A percentile compares a stretch with the other conserved stretches of the same genome.
Conservation (phyloP, 2,329 filamentous ascomycete species). For the Ilyonectria mors-panacis region DNA sequence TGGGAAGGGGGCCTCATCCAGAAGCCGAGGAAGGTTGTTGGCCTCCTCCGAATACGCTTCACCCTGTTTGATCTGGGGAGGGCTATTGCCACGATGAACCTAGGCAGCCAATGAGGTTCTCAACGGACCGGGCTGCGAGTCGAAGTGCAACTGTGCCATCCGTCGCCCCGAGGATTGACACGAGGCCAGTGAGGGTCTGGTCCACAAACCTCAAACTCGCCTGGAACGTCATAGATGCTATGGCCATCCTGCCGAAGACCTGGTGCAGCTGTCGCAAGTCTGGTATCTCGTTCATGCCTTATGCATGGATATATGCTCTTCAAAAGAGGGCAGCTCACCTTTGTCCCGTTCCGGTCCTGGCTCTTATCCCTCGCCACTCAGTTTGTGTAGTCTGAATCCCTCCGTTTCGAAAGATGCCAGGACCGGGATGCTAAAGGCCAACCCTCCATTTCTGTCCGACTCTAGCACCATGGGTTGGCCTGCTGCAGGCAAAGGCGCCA, state of each 20-base stretch:
- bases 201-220: slow-evolving; percentile 25
- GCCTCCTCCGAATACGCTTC: neutral
- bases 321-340: neutral
- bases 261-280: neutral
- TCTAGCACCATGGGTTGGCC: neutral
- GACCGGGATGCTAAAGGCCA: neutral
- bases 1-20: neutral
- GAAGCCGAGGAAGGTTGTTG: neutral
- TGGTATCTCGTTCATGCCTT: neutral
- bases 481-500: neutral
- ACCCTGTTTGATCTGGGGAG: slow-evolving; percentile 14
- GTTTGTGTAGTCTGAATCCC: neutral
- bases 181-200: neutral
- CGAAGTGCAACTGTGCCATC: neutral
- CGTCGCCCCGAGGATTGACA: neutral
- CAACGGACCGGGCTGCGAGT: neutral
- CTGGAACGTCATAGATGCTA: slow-evolving; percentile 23
- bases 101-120: neutral
- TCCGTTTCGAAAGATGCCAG: neutral
- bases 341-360: neutral
- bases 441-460: neutral
- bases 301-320: neutral
- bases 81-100: slow-evolving; percentile 2
- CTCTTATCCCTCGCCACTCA: neutral
- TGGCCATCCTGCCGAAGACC: slow-evolving; percentile 3